Evolutionary conservation across 75 land plant species (phyloP).

Genomic region (Selaginella tamariscina): DNA sequence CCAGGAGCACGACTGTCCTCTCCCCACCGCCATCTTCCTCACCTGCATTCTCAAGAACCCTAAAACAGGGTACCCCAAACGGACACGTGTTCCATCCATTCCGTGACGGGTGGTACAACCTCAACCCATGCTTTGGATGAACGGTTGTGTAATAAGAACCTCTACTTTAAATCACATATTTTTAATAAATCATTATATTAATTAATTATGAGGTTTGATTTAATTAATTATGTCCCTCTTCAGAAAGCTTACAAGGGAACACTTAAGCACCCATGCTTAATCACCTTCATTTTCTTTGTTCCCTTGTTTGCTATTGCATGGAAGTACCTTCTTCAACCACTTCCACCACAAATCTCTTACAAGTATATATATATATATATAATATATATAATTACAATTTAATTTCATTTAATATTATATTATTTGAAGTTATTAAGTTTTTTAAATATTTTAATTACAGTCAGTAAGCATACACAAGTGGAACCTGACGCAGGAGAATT

Average conservation of each 20-base stretch:
- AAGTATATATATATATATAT: background rate
- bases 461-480: background rate
- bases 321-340: background rate
- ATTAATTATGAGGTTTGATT: background rate
- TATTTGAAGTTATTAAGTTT: background rate
- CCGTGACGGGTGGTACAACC: too few relatives aligned
- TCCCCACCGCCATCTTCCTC: slow-evolving; percentile 9
- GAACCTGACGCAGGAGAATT: background rate
- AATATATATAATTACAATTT: too few relatives aligned
- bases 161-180: background rate
- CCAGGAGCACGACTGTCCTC: slow-evolving; percentile 14
- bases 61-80: background rate
- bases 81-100: too few relatives aligned
- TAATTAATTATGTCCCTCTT: background rate
- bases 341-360: background rate
- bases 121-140: background rate
- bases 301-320: background rate
- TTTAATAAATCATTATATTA: background rate
- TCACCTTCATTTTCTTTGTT: background rate
- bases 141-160: background rate
- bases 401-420: too few relatives aligned
- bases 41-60: background rate
- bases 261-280: background rate
- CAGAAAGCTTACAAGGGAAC: background rate
- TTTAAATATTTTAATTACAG: background rate